phyloP scores from a whole-genome alignment of 2,329 filamentous ascomycete species.

The Zelopaecilomyces penicillatus region DNA sequence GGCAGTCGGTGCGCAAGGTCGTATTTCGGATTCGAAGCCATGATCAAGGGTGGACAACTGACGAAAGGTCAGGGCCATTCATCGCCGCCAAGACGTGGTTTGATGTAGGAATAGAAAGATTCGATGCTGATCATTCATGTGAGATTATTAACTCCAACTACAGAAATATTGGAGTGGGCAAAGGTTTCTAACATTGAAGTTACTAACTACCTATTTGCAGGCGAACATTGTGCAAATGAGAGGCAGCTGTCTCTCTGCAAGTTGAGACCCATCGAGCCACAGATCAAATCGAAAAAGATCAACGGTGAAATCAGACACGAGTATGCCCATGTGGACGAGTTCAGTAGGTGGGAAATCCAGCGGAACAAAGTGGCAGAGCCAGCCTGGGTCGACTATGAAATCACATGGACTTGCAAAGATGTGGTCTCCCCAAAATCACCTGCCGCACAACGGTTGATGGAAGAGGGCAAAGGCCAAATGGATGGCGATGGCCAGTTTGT shows the following conservation, averaged over 20 bases:
- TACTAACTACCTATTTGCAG: background rate
- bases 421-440: slow-evolving; percentile 33
- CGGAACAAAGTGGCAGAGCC: slow-evolving; percentile 32
- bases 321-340: background rate
- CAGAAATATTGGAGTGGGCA: no score
- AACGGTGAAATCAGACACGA: background rate
- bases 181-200: no score
- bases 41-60: slow-evolving; percentile 50
- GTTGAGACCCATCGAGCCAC: slow-evolving; percentile 1
- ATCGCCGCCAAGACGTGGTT: slow-evolving; percentile 53
- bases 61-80: slow-evolving; percentile 9
- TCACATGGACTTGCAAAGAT: slow-evolving; percentile 48
- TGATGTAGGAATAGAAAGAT: slow-evolving; percentile 51
- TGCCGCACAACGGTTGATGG: slow-evolving; percentile 27
- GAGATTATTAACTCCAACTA: background rate
- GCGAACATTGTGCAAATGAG: background rate
- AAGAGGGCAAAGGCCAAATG: slow-evolving; percentile 39
- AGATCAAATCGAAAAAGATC: background rate
- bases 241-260: slow-evolving; percentile 2
- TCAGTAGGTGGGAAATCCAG: slow-evolving; percentile 37
- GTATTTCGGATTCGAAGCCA: slow-evolving; percentile 49
- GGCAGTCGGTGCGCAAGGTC: slow-evolving; percentile 50
- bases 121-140: slow-evolving; percentile 27
- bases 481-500: slow-evolving; percentile 49
- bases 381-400: slow-evolving; percentile 29